Conservation (phyloP, 1,284 basidiomycete genomes). For the Cystobasidium pallidum region DNA sequence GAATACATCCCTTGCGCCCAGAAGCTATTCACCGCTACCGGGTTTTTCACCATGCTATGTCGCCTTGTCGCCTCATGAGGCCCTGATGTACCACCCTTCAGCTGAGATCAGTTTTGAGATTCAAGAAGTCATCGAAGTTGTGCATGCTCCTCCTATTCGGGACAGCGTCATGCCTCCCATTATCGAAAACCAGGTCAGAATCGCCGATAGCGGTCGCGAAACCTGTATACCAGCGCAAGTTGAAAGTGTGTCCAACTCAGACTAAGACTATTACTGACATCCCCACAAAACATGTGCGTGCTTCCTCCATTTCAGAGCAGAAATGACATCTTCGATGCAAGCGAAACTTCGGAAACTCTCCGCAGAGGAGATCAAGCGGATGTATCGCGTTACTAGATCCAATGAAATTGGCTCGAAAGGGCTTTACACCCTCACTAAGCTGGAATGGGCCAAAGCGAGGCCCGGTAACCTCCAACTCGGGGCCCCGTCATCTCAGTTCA, state of each 20-base stretch:
- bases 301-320: constrained; percentile 6
- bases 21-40: background rate
- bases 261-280: no score
- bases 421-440: constrained; percentile 27
- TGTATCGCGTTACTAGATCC: constrained; percentile 31
- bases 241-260: no score
- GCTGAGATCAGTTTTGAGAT: constrained; percentile 37
- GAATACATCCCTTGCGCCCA: constrained; percentile 8
- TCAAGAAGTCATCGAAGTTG: constrained; percentile 23
- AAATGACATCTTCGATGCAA: constrained; percentile 41
- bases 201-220: constrained; percentile 16
- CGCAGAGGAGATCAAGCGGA: constrained; percentile 9
- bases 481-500: constrained; percentile 13
- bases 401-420: constrained; percentile 36
- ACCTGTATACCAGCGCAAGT: constrained; percentile 36
- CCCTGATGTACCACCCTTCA: constrained; percentile 27
- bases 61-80: constrained; percentile 35
- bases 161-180: constrained; percentile 22
- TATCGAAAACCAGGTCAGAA: constrained; percentile 31
- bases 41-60: constrained; percentile 2
- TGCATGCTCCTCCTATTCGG: constrained; percentile 26
- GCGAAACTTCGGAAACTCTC: constrained; percentile 24
- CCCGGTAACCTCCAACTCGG: constrained; percentile 21
- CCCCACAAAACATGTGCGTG: no score
- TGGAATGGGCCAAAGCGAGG: constrained; percentile 5